Evolutionary conservation across 164 flowering plant species (phyloP).

Genomic region (Vitis labrusca): DNA sequence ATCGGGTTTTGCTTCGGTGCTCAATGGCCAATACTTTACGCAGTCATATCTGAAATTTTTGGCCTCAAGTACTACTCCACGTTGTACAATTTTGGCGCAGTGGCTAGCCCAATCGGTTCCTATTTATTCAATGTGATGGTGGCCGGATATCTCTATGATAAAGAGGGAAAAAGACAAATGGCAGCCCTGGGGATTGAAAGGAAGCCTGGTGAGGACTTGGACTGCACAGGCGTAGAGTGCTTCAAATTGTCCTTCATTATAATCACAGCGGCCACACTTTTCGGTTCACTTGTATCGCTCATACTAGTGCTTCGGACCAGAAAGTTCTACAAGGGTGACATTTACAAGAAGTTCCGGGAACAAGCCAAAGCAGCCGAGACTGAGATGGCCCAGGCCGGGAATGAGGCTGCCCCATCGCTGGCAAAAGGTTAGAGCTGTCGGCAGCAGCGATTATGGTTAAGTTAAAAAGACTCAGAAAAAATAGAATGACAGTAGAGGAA

Average conservation of each 20-base stretch:
- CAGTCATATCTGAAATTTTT: constrained; percentile 46
- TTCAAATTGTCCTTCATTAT: constrained; percentile 37
- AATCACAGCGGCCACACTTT: constrained; percentile 29
- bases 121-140: constrained; percentile 43
- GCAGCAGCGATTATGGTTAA: no score
- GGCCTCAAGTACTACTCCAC: constrained; percentile 56
- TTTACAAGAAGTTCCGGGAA: constrained; percentile 48
- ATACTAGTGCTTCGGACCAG: constrained; percentile 40
- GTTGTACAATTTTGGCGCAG: constrained; percentile 36
- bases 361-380: constrained; percentile 18
- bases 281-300: constrained; percentile 32
- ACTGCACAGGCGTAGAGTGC: constrained; percentile 37
- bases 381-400: constrained; percentile 10
- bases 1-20: constrained; percentile 57
- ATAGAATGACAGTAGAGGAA: background rate
- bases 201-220: constrained; percentile 26
- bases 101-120: constrained; percentile 52
- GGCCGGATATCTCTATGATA: constrained; percentile 43
- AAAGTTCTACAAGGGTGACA: constrained; percentile 46
- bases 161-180: constrained; percentile 40
- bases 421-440: no score
- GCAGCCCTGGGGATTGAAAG: constrained; percentile 20
- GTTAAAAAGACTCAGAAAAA: no score
- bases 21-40: constrained; percentile 53
- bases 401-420: no score